A percentile compares a stretch with the other conserved stretches of the same genome.
Evolutionary conservation across 176 grass and related monocot species (phyloP).

Genomic region (Triticum urartu): DNA sequence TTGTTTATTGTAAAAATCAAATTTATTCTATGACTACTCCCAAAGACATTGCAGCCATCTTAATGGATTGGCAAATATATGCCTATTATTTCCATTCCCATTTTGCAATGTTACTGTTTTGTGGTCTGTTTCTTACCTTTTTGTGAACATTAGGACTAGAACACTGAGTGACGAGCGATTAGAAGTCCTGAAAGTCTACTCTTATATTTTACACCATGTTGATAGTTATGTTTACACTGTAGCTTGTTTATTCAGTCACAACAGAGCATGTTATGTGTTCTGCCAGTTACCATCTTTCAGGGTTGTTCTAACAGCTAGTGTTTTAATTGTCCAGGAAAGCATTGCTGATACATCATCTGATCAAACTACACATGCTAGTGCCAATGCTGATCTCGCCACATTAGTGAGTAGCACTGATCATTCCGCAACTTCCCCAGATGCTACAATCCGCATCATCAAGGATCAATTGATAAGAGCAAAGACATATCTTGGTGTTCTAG

Average conservation of each 20-base stretch:
- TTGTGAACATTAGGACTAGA: not conserved
- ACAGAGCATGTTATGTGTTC: not conserved
- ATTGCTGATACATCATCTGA: constrained; percentile 26
- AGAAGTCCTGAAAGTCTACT: not conserved
- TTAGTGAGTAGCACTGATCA: constrained; percentile 26
- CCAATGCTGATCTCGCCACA: constrained; percentile 8
- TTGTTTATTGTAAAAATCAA: not conserved
- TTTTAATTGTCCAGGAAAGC: constrained; percentile 48
- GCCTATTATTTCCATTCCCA: not conserved
- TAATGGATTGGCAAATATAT: not conserved
- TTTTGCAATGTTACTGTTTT: not conserved
- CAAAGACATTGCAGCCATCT: not conserved
- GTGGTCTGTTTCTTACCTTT: not conserved
- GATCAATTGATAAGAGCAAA: constrained; percentile 80
- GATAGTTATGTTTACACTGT: not conserved
- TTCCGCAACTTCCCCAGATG: constrained; percentile 37
- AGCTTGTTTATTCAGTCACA: constrained; percentile 5
- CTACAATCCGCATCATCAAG: constrained; percentile 54
- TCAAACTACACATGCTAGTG: constrained; percentile 25
- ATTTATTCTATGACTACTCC: not conserved
- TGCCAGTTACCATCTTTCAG: not conserved
- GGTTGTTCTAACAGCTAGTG: constrained; percentile 17
- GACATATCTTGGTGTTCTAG: constrained; percentile 53
- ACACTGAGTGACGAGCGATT: not conserved
- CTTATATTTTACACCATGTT: not conserved